Conservation (phyloP, 2,329 filamentous ascomycete genomes). For the Coniochaeta sp. region DNA sequence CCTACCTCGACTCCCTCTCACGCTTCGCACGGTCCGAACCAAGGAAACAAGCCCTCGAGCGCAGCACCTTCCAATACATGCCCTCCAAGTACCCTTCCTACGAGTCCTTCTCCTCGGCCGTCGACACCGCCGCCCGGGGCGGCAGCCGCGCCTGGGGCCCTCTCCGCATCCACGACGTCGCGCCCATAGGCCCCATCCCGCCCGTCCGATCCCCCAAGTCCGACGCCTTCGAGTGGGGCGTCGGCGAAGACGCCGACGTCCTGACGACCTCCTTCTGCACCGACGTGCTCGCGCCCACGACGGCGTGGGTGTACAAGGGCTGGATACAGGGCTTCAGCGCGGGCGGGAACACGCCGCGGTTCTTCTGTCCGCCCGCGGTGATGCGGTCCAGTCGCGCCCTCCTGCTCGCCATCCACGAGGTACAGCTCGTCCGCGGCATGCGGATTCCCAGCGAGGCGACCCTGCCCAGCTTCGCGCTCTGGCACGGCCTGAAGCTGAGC, state of each 20-base stretch:
- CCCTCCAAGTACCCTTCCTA: slow-evolving; percentile 42
- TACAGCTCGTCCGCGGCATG: slow-evolving; percentile 21
- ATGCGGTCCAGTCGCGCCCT: slow-evolving; percentile 21
- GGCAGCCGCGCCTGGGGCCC: slow-evolving; percentile 22
- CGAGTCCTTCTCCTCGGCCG: slow-evolving; percentile 27
- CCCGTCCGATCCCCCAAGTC: slow-evolving; percentile 1
- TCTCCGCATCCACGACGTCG: slow-evolving; percentile 17
- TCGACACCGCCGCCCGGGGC: slow-evolving; percentile 17
- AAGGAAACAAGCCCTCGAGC: slow-evolving; percentile 51
- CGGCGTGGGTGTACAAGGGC: slow-evolving; percentile 23
- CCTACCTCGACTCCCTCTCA: slow-evolving; percentile 19
- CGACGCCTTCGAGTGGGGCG: slow-evolving; percentile 18
- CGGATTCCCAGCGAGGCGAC: slow-evolving; percentile 25
- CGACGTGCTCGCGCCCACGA: slow-evolving; percentile 14
- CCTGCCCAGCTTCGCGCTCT: slow-evolving; percentile 26
- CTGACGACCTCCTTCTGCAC: slow-evolving; percentile 21
- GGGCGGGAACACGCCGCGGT: slow-evolving; percentile 19
- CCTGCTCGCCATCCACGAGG: slow-evolving; percentile 23
- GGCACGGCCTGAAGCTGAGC: slow-evolving; percentile 29
- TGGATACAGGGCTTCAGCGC: slow-evolving; percentile 21
- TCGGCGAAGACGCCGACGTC: slow-evolving; percentile 25
- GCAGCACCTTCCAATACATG: slow-evolving; percentile 47
- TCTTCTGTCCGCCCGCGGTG: slow-evolving; percentile 28
- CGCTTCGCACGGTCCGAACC: slow-evolving; percentile 43
- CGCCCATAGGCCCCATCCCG: slow-evolving; percentile 21